Base-by-base conservation (phyloP, 371 early-diverging fungal species). In the Phascolomyces articulosus region DNA sequence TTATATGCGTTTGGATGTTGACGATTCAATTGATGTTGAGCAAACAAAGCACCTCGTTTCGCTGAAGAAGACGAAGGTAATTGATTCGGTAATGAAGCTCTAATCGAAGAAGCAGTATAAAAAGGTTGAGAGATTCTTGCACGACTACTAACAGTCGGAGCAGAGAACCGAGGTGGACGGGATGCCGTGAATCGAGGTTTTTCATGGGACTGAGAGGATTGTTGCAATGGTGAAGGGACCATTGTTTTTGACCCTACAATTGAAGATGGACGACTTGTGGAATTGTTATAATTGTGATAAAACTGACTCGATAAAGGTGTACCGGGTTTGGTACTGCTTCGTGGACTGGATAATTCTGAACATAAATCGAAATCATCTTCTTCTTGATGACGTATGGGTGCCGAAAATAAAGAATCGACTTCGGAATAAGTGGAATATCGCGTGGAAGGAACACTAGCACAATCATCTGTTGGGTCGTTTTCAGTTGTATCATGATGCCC, bases 151-250 rank as follows among this genome's bases (percentile, higher is more conserved):
- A 54, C 61, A n/a, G 56, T 66, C 40, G 58, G 72, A 16, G 79
- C 79, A 26, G 79, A 79, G 28, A 71, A 79, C 8, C 79, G 74
- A 31, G 77, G 67, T 6, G 77, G 70, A 29, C 64, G 55, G 21
- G 73, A 55, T 59, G 59, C 51, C 20, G 58, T 18, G 55, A 62
- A 56, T 13, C 53, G 16, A 16, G 69, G 27, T 26, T 63, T 63
- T 29, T 63, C 63, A 20, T 63, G 56, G 28, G 47, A 4, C 29
- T 6, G 24, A 6, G 11, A 9, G 34, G 34, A 9, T 9, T 6
- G 34, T 34, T 6, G 34, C 11, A 11, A 34, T 34, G 34, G 11
- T 9, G 34, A 11, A 9, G 34, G 11, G 11, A 6, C 34, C 44
- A 40, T 34, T 24, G n/a, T n/a, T 28, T 41, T 28, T 41, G 41